Conservation (phyloP, 140 eudicot species). For the Oenanthe javanica region DNA sequence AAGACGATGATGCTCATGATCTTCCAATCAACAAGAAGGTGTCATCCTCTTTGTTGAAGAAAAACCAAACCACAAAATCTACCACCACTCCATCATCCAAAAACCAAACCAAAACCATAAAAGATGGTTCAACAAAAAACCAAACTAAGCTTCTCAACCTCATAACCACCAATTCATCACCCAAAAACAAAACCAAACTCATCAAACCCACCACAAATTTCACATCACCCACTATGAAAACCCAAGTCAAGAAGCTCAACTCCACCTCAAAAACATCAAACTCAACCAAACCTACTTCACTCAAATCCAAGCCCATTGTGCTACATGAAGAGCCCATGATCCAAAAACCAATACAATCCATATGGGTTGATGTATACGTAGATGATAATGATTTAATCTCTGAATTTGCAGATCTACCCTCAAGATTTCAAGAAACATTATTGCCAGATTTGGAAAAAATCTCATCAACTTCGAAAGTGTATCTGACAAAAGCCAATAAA, state of each 20-base stretch:
- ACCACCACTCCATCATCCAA: neutral
- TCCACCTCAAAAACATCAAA: slow-evolving; percentile 39
- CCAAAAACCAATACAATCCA: slow-evolving; percentile 26
- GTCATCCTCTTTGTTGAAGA: neutral
- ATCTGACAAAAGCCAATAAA: slow-evolving; percentile 52
- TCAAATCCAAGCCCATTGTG: slow-evolving; percentile 22
- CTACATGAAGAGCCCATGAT: slow-evolving; percentile 18
- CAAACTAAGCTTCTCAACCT: slow-evolving; percentile 25
- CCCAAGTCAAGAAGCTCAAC: slow-evolving; percentile 41
- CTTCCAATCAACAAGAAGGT: neutral
- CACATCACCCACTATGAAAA: slow-evolving; percentile 23
- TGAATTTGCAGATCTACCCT: slow-evolving; percentile 58
- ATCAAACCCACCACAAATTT: slow-evolving; percentile 21
- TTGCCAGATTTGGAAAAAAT: slow-evolving; percentile 73
- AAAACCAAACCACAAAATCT: neutral
- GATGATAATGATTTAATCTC: slow-evolving; percentile 58
- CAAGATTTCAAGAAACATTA: slow-evolving; percentile 67
- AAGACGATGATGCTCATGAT: neutral
- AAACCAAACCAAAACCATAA: slow-evolving; percentile 3
- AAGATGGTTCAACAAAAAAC: slow-evolving; percentile 16
- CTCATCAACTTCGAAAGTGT: slow-evolving; percentile 63
- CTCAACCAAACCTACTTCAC: slow-evolving; percentile 27
- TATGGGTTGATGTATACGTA: slow-evolving; percentile 25
- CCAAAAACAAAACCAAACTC: slow-evolving; percentile 53
- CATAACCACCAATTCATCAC: slow-evolving; percentile 9